Evolutionary conservation across 139 green algal species (phyloP).

Genomic region (Chlamydomonas sphaeroides): DNA sequence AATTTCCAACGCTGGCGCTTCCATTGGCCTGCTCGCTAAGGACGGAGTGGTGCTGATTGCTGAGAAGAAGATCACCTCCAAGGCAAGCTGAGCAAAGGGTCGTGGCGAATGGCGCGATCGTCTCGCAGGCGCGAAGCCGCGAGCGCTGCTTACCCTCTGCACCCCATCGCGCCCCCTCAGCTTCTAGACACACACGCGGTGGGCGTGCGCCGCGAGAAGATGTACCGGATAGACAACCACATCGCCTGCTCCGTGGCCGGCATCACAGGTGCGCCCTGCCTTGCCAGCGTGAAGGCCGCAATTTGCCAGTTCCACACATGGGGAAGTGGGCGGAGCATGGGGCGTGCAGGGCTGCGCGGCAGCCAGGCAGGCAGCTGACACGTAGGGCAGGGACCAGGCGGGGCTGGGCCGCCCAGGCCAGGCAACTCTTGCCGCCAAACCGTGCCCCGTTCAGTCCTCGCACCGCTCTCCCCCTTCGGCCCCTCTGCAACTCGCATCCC

Average conservation of each 20-base stretch:
- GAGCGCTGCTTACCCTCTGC: not conserved
- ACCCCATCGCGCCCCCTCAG: constrained; percentile 55
- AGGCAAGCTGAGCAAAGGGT: constrained; percentile 67
- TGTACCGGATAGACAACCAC: constrained; percentile 99
- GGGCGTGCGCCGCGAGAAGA: constrained; percentile 95
- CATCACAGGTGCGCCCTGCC: constrained; percentile 92
- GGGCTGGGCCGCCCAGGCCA: too few relatives aligned
- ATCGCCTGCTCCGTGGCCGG: constrained; percentile 95
- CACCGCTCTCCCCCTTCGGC: not conserved
- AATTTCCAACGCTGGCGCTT: constrained; percentile 96
- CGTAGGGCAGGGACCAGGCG: too few relatives aligned
- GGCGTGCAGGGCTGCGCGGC: too few relatives aligned
- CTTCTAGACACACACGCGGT: constrained; percentile 91
- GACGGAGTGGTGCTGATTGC: constrained; percentile 95
- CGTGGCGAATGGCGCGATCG: not conserved
- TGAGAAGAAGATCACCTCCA: constrained; percentile 98
- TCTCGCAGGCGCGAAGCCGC: not conserved
- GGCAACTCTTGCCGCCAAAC: too few relatives aligned
- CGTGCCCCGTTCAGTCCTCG: too few relatives aligned
- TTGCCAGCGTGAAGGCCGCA: too few relatives aligned
- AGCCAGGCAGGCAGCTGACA: too few relatives aligned
- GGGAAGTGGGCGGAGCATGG: too few relatives aligned
- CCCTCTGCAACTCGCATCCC: constrained; percentile 6
- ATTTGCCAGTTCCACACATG: too few relatives aligned
- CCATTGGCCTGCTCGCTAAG: constrained; percentile 90